Base-by-base conservation (phyloP, 2,329 filamentous ascomycete genomes). In the Acephala macrosclerotiorum region DNA sequence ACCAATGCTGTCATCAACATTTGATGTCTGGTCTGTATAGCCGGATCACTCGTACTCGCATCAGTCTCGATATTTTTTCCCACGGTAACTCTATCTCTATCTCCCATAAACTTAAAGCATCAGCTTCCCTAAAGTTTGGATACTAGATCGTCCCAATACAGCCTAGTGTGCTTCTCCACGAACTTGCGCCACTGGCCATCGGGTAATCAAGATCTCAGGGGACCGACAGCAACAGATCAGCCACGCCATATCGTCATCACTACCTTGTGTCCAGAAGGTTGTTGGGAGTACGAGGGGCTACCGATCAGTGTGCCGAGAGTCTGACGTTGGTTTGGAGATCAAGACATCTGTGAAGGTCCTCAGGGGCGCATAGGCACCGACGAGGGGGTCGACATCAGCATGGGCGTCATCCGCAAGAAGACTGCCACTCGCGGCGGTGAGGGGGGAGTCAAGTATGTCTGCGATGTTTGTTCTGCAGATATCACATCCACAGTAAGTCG, bases 381-480 rank as follows among this genome's bases (percentile, higher is more conserved):
- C 2, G 25, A 49, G 49, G 38, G 12, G 11, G 49, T 5, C 11
- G 49, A 33, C 49, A 12, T 53, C 29, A 58, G 59, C 9, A 97
- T 97, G 95, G 94, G 94, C 73, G 91, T 97, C 75, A 97, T 97
- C 78, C 91, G 94, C 77, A 97, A 97, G 85, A 97, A 97, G 83
- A 96, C 93, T 66, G 92, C 91, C 71, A 89, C 90, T 63, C 86
- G 92, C 76, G 93, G 92, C 69, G 93, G 91, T 60, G 93, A 97
- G 77, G 94, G 92, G 57, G 92, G 92, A 69, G 92, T 94, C 36
- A 97, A 98, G 78, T 99, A 97, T 79, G 93, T 98, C 71, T 99
- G 96, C 83, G 96, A 99, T 79, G 91, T 97, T 66, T 99, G 96
- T 79, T 97, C 93, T 53, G 93, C 93, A 65, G 96, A 99, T 79